Percentiles rank a stretch among this genome's conserved stretches.
Evolutionary conservation across 345 rosid species (phyloP).

Genomic region (Euphorbia pulcherrima): DNA sequence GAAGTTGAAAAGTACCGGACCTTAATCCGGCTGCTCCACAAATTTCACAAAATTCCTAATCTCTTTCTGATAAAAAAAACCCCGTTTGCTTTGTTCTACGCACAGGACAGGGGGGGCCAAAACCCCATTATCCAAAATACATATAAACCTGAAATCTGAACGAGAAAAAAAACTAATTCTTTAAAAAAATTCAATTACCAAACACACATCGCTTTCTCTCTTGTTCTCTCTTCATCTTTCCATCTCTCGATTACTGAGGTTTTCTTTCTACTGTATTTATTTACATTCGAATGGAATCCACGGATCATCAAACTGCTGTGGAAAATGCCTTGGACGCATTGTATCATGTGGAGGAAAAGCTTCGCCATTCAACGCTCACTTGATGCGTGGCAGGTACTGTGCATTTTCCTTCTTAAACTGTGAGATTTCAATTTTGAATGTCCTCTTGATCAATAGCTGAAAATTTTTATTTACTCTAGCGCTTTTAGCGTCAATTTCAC

Average conservation of each 20-base stretch:
- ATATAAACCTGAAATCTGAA: neutral
- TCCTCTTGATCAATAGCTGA: neutral
- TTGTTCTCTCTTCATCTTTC: neutral
- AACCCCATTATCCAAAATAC: neutral
- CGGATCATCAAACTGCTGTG: constrained; percentile 89
- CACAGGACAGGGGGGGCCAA: neutral
- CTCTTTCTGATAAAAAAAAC: neutral
- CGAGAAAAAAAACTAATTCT: neutral
- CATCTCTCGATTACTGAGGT: neutral
- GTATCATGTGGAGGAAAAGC: constrained; percentile 86
- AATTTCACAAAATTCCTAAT: too few species aligned
- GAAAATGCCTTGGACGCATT: constrained; percentile 96
- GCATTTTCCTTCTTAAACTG: neutral
- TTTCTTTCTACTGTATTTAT: neutral
- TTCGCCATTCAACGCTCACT: constrained; percentile 88
- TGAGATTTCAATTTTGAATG: neutral
- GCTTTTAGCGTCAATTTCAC: neutral
- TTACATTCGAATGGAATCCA: constrained; percentile 7
- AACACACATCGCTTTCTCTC: neutral
- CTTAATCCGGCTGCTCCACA: constrained; percentile 18
- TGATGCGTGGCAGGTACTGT: constrained; percentile 94
- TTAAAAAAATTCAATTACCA: neutral
- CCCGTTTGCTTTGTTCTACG: neutral
- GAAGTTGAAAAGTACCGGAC: too few species aligned
- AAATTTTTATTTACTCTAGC: neutral